Base-by-base conservation (phyloP, 1,139 yeast genomes). In the Debaryomycetaceae sp. region DNA sequence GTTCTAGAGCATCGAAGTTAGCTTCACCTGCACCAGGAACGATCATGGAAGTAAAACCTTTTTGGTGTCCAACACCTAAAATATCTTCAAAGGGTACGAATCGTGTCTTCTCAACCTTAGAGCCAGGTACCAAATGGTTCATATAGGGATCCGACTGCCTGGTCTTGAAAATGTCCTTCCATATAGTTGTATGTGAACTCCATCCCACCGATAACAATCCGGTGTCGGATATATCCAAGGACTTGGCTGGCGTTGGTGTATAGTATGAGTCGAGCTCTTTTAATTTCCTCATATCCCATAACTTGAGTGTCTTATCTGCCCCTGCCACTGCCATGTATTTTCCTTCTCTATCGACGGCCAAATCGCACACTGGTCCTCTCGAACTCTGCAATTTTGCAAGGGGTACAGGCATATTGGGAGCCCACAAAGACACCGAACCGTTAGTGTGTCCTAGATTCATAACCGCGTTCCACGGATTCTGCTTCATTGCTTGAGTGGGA, bases 1-100 rank as follows among this genome's bases (percentile, higher is more conserved):
- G 68, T 66, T 95, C 99, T 59, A 90, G 70, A 2, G 99, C 91
- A 72, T 95, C 99, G 62, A 80, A 91, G 68, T 95, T 95, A 49
- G 99, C 97, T 69, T 95, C 99, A 72, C 99, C 99, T 42, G 98
- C 75, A 36, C 99, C 99, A 35, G 99, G 99, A 46, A 93, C 78
- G 53, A 95, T 86, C 46, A 95, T 58, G 22, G 95, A 85, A 24
- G 85, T 80, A 44, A 90, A 76, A 23, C 98, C 97, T 11, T 71
- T 67, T 42, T 80, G 76, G 60, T 90, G 96, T 2, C 98, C 98
- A 6, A 87, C 80, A 20, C 97, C 96, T 29, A 95, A 74, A 22
- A 93, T 75, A 86, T 95, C 99, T 68, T 95, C 99, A 64, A 84
- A 93, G 11, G 99, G 99, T 24, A 93, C 95, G 61, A 85, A 90